Conservation (phyloP, 2,329 filamentous ascomycete genomes). For the Drechslera avenae region DNA sequence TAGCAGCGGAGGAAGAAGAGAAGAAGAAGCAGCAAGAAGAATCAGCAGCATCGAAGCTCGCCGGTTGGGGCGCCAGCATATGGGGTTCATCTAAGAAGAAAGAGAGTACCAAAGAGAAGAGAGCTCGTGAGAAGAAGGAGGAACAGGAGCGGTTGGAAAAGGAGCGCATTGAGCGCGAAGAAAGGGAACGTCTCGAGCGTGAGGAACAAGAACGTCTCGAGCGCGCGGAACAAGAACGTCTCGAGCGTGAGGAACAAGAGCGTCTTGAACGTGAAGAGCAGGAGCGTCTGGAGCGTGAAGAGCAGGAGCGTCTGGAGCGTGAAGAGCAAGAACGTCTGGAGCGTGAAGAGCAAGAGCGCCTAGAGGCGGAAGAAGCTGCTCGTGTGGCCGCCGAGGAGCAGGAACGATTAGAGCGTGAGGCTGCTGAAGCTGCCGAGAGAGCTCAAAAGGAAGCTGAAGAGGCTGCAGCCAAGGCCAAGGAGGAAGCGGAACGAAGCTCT, state of each 20-base stretch:
- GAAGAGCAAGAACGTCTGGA: slow-evolving; percentile 42
- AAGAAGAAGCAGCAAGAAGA: slow-evolving; percentile 31
- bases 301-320: slow-evolving; percentile 42
- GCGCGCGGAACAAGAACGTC: slow-evolving; percentile 32
- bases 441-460: slow-evolving; percentile 24
- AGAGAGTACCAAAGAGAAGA: slow-evolving; percentile 39
- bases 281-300: slow-evolving; percentile 36
- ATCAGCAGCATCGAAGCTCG: slow-evolving; percentile 36
- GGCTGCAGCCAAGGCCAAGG: slow-evolving; percentile 22
- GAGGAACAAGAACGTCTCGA: slow-evolving; percentile 35
- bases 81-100: slow-evolving; percentile 48
- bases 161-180: slow-evolving; percentile 12
- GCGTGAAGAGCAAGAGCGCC: slow-evolving; percentile 33
- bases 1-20: slow-evolving; percentile 28
- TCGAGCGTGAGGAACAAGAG: slow-evolving; percentile 47
- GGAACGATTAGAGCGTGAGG: neutral
- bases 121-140: slow-evolving; percentile 44
- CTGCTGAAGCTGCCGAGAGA: slow-evolving; percentile 12
- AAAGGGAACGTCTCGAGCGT: too few species aligned
- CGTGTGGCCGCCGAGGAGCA: slow-evolving; percentile 2
- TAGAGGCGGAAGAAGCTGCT: slow-evolving; percentile 31
- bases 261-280: slow-evolving; percentile 39
- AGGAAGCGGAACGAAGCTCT: slow-evolving; percentile 33
- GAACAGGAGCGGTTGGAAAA: slow-evolving; percentile 30
- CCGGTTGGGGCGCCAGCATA: slow-evolving; percentile 33